Base-by-base conservation (phyloP, 345 rosid genomes). In the Garcia nutans region DNA sequence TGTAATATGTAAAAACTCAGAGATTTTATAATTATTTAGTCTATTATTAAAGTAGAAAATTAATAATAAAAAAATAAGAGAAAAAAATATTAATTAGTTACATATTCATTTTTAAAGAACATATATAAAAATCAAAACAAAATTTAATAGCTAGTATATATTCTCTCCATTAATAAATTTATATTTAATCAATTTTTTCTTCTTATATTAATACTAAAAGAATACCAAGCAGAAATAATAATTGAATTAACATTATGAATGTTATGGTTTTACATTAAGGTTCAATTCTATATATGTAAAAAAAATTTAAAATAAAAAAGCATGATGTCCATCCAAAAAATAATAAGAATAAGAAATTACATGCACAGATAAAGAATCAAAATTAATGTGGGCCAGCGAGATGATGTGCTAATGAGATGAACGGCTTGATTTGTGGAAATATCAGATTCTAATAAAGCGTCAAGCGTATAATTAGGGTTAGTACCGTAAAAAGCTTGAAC, bases 401-500 rank as follows among this genome's bases (percentile, higher is more conserved):
- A 69, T 13, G 80, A 67, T 73, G 77, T 64, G 68, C 74, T 66
- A 78, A 65, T 82, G 54, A 61, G 77, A 75, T 65, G 56, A 85
- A 37, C 66, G 6, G 77, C 91, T 6, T 66, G 67, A 76, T 82
- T 90, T 0, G 86, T 79, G 1, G 93, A 88, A 83, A 86, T 86
- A 63, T 89, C 93, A n/a, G 92, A 91, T 70, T 84, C 96, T 73
- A 85, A 77, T 72, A 82, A 84, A 20, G 89, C 79, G 55, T 82
- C 86, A 60, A 86, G 58, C 2, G 81, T 88, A 65, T 85, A 91
- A 75, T 91, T 89, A 70, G 92, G 95, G 79, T 92, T 94, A 2
- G 93, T 86, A 71, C 97, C 98, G 57, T 89, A 89, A 9, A 94
- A 79, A 75, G 92, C 88, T 79, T 92, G 98, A 19, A 88, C 86